Percentiles rank a stretch among this genome's conserved stretches.
phyloP scores from a whole-genome alignment of 176 grass and related monocot genomes.

The Zea mays region DNA sequence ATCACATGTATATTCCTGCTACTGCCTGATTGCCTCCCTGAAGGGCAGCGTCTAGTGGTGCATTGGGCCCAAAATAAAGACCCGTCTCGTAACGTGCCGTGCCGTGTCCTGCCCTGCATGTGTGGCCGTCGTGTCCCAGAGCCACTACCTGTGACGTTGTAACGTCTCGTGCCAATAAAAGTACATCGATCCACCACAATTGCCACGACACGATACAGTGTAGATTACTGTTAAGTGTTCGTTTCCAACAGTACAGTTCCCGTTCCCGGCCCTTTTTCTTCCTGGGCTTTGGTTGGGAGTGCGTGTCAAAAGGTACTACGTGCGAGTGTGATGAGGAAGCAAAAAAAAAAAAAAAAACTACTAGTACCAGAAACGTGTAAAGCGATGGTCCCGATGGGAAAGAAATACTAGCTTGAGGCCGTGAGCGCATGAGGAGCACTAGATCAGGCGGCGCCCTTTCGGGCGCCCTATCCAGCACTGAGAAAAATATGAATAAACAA shows the following conservation, averaged over 20 bases:
- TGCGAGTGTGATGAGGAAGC: not conserved
- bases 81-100: not conserved
- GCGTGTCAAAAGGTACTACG: constrained; percentile 13
- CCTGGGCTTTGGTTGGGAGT: not conserved
- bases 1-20: too few relatives aligned
- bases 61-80: not conserved
- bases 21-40: too few relatives aligned
- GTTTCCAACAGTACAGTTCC: not conserved
- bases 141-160: not conserved
- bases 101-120: too few relatives aligned
- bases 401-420: not conserved
- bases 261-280: not conserved
- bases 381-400: constrained; percentile 29
- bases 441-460: too few relatives aligned
- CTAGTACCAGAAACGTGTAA: constrained; percentile 11
- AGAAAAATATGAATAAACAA: too few relatives aligned
- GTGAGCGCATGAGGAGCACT: too few relatives aligned
- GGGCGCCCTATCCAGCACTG: too few relatives aligned
- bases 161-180: not conserved
- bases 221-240: not conserved
- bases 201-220: not conserved
- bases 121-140: not conserved
- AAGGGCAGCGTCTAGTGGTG: not conserved
- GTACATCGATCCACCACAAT: not conserved
- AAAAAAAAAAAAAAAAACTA: not conserved